Base-by-base conservation (phyloP, 768 basidiomycete genomes). In the Boletales sp. region DNA sequence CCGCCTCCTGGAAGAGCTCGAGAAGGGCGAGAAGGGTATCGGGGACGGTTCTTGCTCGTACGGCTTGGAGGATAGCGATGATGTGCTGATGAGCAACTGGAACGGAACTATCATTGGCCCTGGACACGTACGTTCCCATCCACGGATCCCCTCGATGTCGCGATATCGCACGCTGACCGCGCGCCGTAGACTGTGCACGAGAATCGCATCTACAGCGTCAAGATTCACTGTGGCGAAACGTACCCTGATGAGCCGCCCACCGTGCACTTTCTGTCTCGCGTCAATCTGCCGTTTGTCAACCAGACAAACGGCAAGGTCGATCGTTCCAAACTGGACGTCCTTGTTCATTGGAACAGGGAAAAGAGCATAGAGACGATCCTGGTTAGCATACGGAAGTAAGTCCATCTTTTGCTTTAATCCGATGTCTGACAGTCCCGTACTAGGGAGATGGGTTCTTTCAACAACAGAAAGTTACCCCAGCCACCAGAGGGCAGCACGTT, bases 21-120 rank as follows among this genome's bases (percentile, higher is more conserved):
- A 99, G 71, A 97, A 98, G 72, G 97, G 97, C 63, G 97, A 99
- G 79, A 99, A 99, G 70, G 97, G 97, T 45, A 93, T 98, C 67
- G 95, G 95, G 55, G 95, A 97, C 73, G 95, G 94, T 48, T 92
- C 90, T 15, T 97, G 93, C 74, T 95, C 93, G 17, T 99, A 98
- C 62, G 97, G 97, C 36, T 75, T 99, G 52, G 91, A 92, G 72
- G 92, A 97, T 70, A 72, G 85, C 59, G 94, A 98, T 66, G 97
- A 98, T 79, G 87, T 95, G 74, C 76, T 91, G 75, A 97, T 99
- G 94, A 87, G 82, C 72, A 79, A 91, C 69, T 99, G 97, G 97
- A 97, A 97, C 64, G 95, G 97, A 44, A 99, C 97, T 18, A 94
- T 99, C 74, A 92, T 99, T 54, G 97, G 97, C 9, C 97, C 97